Evolutionary conservation across 805 yeast genomes (phyloP).

Genomic region (Gaillardinia entomophila): DNA sequence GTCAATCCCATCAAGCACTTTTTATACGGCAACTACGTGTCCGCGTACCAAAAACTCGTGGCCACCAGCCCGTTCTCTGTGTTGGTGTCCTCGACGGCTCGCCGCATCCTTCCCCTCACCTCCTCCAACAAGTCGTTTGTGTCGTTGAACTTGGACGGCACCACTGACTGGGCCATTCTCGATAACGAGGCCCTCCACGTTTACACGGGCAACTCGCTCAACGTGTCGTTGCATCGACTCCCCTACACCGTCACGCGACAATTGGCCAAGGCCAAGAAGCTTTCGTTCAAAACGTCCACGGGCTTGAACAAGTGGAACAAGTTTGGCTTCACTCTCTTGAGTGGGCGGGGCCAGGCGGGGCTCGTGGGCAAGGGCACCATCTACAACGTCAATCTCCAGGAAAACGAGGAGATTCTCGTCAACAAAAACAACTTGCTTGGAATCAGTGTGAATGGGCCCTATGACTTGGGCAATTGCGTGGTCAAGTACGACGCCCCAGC

Average conservation of each 20-base stretch:
- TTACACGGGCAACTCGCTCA: slow-evolving; percentile 48
- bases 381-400: slow-evolving; percentile 40
- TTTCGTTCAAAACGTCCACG: slow-evolving; percentile 23
- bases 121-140: slow-evolving; percentile 35
- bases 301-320: slow-evolving; percentile 34
- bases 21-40: slow-evolving; percentile 38
- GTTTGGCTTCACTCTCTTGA: slow-evolving; percentile 41
- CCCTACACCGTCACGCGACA: slow-evolving; percentile 36
- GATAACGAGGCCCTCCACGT: slow-evolving; percentile 43
- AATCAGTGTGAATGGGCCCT: slow-evolving; percentile 42
- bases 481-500: slow-evolving; percentile 17
- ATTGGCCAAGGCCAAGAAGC: slow-evolving; percentile 17
- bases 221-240: slow-evolving; percentile 26
- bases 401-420: slow-evolving; percentile 44
- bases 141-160: slow-evolving; percentile 48
- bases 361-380: slow-evolving; percentile 51
- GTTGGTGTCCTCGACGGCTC: slow-evolving; percentile 35
- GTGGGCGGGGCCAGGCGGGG: slow-evolving; percentile 56
- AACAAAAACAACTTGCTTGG: slow-evolving; percentile 44
- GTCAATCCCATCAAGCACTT: slow-evolving; percentile 37
- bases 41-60: slow-evolving; percentile 42
- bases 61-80: slow-evolving; percentile 43
- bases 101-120: slow-evolving; percentile 7
- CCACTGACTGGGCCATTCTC: slow-evolving; percentile 57
- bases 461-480: slow-evolving; percentile 39